Evolutionary conservation across 2,329 filamentous ascomycete genomes (phyloP), one percentile per base, ranked within the genome.

Genomic region (Pseudohalonectria lignicola): DNA sequence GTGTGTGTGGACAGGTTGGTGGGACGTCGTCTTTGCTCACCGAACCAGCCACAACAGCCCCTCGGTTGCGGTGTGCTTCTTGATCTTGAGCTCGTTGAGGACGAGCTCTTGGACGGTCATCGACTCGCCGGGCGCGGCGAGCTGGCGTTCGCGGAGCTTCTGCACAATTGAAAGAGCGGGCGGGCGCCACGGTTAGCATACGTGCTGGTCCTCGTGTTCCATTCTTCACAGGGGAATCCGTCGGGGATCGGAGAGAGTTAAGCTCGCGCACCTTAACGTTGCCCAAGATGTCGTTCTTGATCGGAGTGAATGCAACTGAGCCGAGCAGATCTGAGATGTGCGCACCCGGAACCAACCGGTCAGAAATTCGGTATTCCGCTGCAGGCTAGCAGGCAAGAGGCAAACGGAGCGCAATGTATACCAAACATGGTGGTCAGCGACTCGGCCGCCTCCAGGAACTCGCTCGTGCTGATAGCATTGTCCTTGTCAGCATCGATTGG

Each of bases 391-490:
- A n/a, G n/a, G n/a, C n/a, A n/a, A n/a, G n/a, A n/a, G n/a, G n/a
- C n/a, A n/a, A n/a, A n/a, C n/a, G n/a, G n/a, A n/a, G n/a, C n/a
- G n/a, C n/a, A n/a, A n/a, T n/a, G n/a, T n/a, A 20, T 61, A 92
- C 86, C 86, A 55, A 96, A 96, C 45, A 98, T 76, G 45, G 78
- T 83, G 38, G 82, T 83, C 59, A 96, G 65, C 40, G 84, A 79
- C 72, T 95, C 87, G 38, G 86, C 76, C 41, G 92, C 92, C 48
- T 94, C 84, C 46, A 96, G 81, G 63, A 96, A 98, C 59, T 93
- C 78, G 41, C 74, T 75, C 34, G 92, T 96, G 39, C 76, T 65
- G 53, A 96, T 79, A 43, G 79, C 82, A 66, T 86, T 82, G 62
- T 78, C 79, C 49, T 84, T 81, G 49, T 72, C 70, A 44, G 72